phyloP scores from a whole-genome alignment of 225 moss, liverwort and hornwort species.

The Asterella californica region DNA sequence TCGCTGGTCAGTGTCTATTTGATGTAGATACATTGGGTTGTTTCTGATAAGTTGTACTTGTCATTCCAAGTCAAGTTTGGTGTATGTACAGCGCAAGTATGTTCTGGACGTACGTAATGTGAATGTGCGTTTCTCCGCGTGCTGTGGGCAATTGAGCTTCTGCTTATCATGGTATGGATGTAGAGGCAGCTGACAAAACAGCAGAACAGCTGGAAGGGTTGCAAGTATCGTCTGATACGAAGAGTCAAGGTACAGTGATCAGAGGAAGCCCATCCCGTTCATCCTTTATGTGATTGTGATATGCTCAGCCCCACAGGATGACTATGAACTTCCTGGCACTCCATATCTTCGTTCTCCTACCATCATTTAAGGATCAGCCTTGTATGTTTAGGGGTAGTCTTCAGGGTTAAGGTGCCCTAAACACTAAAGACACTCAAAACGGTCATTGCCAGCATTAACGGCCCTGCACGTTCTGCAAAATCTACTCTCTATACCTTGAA shows the following conservation, averaged over 20 bases:
- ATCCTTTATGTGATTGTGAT: neutral
- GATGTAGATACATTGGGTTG: too few species aligned
- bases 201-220: slow-evolving; percentile 87
- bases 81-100: neutral
- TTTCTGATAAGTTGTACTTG: too few species aligned
- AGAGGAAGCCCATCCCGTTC: neutral
- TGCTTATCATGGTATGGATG: neutral
- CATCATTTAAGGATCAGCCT: neutral
- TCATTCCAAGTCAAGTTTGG: too few species aligned
- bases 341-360: neutral
- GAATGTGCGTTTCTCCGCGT: neutral
- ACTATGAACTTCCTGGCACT: neutral
- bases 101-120: neutral
- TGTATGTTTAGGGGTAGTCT: neutral
- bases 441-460: neutral
- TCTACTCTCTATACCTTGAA: neutral
- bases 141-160: neutral
- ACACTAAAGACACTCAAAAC: neutral
- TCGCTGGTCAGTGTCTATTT: neutral
- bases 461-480: neutral
- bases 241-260: slow-evolving; percentile 55
- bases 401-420: neutral
- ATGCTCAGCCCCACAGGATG: neutral
- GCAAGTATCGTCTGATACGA: slow-evolving; percentile 58
- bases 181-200: slow-evolving; percentile 84